Percentiles rank a stretch among this genome's conserved stretches.
Conservation (phyloP, 352 stramenopile genomes). For the Phytopythium montanum region DNA sequence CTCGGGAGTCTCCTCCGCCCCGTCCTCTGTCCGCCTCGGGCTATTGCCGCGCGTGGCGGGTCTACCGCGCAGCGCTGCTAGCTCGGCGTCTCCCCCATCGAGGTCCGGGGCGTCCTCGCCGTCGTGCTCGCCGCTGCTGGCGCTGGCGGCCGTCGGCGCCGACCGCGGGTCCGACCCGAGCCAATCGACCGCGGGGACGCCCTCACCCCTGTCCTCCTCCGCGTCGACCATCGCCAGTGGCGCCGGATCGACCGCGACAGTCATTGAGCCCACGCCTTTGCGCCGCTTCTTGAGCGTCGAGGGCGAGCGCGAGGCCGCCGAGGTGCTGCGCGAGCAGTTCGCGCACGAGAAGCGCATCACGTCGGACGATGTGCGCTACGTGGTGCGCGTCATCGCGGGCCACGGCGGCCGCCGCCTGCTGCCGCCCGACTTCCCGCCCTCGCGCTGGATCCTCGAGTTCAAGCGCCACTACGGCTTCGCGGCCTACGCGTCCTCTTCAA, state of each 20-base stretch:
- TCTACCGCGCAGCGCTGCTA: neutral
- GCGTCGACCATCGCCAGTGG: neutral
- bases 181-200: too few relatives aligned
- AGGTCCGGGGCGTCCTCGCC: neutral
- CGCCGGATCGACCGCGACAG: neutral
- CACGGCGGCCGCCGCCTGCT: slow-evolving; percentile 16
- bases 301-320: slow-evolving; percentile 41
- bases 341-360: slow-evolving; percentile 42
- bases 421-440: slow-evolving; percentile 44
- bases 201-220: neutral
- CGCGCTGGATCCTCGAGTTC: slow-evolving; percentile 44
- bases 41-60: neutral
- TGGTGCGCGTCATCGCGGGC: slow-evolving; percentile 45
- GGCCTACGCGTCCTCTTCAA: neutral
- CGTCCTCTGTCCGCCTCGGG: too few relatives aligned
- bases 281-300: slow-evolving; percentile 22
- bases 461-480: slow-evolving; percentile 39
- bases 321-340: slow-evolving; percentile 47
- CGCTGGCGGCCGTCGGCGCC: neutral
- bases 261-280: neutral
- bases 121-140: neutral
- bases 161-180: neutral
- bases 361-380: slow-evolving; percentile 53
- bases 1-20: too few relatives aligned
- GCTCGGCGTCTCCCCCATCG: neutral